These are phyloP conservation scores for Picochlorum sp. DNA, from an alignment of 139 green algal genomes.

Conservation along the genomic window DNA sequence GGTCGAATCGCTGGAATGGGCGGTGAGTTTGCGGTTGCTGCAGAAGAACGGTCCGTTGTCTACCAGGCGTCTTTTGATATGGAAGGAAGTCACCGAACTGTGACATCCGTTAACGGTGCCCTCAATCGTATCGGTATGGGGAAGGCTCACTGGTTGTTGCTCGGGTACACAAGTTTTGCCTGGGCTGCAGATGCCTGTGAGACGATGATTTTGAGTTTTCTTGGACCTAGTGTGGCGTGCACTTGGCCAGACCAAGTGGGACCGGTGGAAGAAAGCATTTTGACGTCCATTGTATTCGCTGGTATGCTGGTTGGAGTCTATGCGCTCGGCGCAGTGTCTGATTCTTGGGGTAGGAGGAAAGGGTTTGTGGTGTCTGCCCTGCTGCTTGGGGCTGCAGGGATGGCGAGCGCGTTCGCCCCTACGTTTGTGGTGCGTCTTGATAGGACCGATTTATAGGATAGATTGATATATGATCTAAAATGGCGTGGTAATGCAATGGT, in stretches of 20 bases:
- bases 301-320: conserved; percentile 67
- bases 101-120: conserved; percentile 1
- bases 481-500: no score
- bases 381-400: conserved; percentile 35
- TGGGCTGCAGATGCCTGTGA: conserved; percentile 80
- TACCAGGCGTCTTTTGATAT: no score
- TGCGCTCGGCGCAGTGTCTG: conserved; percentile 45
- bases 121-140: conserved; percentile 43
- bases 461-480: no score
- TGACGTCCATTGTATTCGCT: conserved; percentile 55
- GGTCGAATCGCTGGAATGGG: no score
- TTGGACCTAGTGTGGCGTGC: conserved; percentile 53
- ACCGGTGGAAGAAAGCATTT: conserved; percentile 26
- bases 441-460: no score
- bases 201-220: conserved; percentile 72
- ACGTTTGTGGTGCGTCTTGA: no score
- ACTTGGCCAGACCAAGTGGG: conserved; percentile 39
- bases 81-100: no score
- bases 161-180: conserved; percentile 52
- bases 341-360: conserved; percentile 33
- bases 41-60: no score
- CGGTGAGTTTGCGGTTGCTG: no score
- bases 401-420: conserved; percentile 37
- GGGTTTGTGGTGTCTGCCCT: conserved; percentile 40
- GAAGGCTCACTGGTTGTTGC: conserved; percentile 41